Conservation (phyloP, 306 rosid genomes). For the Crotalaria pallida region DNA sequence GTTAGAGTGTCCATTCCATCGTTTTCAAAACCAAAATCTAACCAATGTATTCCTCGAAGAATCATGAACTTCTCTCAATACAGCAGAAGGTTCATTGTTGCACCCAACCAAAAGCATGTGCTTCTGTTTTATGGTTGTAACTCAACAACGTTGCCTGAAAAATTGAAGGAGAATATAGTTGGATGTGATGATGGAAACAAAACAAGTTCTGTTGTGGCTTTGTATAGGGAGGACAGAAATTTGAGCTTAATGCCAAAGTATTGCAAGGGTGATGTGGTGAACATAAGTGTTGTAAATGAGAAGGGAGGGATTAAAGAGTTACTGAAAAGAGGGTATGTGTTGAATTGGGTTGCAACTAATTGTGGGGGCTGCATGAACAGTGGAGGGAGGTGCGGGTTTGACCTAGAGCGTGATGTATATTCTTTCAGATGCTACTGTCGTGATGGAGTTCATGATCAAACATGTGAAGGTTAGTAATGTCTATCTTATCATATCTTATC, state of each 20-base stretch:
- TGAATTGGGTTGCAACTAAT: conserved; percentile 28
- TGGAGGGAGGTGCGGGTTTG: conserved; percentile 46
- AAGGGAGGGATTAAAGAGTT: not conserved
- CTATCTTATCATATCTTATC: not conserved
- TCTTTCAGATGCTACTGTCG: conserved; percentile 35
- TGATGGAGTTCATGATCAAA: not conserved
- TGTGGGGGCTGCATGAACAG: conserved; percentile 7
- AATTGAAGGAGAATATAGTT: not conserved
- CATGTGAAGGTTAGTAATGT: conserved; percentile 29
- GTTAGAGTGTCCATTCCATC: conserved; percentile 26
- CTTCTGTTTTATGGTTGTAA: conserved; percentile 23
- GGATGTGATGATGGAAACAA: conserved; percentile 1
- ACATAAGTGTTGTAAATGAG: not conserved
- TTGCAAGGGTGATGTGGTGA: conserved; percentile 1
- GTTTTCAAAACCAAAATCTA: not conserved
- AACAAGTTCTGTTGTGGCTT: conserved; percentile 10
- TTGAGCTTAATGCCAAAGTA: not conserved
- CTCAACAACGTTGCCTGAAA: not conserved
- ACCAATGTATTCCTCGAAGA: not conserved
- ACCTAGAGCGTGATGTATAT: accelerated
- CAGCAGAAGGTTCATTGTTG: not conserved
- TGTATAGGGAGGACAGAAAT: not conserved
- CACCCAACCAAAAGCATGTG: not conserved
- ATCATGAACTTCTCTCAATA: not conserved
- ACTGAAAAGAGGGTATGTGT: conserved; percentile 32